Percentiles rank a stretch among this genome's conserved stretches.
Evolutionary conservation across 1,139 yeast species (phyloP).

Genomic region (Magnusiomyces magnusii): DNA sequence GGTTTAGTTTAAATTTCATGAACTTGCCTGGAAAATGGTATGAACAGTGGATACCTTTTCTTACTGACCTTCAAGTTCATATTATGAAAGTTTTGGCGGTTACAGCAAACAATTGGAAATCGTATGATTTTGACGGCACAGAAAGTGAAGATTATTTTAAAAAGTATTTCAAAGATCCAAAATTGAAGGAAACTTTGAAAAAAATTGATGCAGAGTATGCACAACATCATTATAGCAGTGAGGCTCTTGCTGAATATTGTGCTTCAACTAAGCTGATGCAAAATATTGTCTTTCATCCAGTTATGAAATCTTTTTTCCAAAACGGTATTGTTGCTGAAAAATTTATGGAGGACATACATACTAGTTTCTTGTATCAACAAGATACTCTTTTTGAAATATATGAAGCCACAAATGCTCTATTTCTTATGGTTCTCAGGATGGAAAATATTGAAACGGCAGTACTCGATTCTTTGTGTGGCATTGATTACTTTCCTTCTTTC

Average conservation of each 20-base stretch:
- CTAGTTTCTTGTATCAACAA: too few species aligned
- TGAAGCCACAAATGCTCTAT: not conserved
- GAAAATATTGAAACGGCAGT: not conserved
- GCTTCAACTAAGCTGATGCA: too few species aligned
- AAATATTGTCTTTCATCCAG: too few species aligned
- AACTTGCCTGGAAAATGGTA: not conserved
- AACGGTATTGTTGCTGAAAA: too few species aligned
- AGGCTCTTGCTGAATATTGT: too few species aligned
- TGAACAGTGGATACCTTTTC: not conserved
- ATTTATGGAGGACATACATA: too few species aligned
- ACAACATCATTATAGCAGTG: too few species aligned
- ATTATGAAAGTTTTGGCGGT: not conserved
- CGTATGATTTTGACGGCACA: not conserved
- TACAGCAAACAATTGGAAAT: not conserved
- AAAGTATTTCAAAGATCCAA: too few species aligned
- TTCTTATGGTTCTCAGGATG: not conserved
- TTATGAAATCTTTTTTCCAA: too few species aligned
- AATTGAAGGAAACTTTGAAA: too few species aligned
- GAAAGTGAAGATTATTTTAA: conserved; percentile 1
- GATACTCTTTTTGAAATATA: too few species aligned
- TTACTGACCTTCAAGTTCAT: not conserved
- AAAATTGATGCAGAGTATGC: too few species aligned
- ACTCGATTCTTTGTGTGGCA: not conserved
- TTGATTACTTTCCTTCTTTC: not conserved
- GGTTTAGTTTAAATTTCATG: not conserved